A percentile compares a stretch with the other conserved stretches of the same genome.
These are phyloP conservation scores for Ascochyta rabiei DNA, from an alignment of 2,329 filamentous ascomycete genomes.

Conservation along the genomic window DNA sequence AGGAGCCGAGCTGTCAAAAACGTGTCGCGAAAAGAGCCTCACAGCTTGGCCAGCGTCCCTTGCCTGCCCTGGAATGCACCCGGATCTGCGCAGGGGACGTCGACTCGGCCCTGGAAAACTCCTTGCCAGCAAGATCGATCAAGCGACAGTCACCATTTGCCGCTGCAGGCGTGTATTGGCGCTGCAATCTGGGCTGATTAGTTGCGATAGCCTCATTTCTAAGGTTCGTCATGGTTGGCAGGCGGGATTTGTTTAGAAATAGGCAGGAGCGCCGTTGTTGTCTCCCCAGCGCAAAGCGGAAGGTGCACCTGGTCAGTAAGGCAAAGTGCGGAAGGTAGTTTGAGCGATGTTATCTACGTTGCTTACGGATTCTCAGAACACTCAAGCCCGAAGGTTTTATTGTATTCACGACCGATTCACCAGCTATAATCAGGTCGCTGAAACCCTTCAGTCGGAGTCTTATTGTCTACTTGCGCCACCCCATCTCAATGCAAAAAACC, in stretches of 20 bases:
- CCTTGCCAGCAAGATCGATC: neutral
- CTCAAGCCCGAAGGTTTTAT: no score
- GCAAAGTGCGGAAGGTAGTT: neutral
- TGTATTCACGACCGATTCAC: no score
- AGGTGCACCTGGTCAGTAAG: constrained; percentile 1
- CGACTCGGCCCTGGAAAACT: constrained; percentile 3
- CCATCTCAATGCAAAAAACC: no score
- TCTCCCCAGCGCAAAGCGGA: constrained; percentile 8
- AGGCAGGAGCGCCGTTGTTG: constrained; percentile 11
- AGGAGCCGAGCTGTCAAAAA: constrained; percentile 13
- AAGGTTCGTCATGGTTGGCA: neutral
- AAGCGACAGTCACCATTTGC: neutral
- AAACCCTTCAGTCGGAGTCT: no score
- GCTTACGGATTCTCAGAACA: no score
- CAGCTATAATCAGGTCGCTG: no score
- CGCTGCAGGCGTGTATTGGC: neutral
- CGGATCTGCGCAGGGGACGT: constrained; percentile 15
- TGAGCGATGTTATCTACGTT: no score
- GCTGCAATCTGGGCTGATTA: neutral
- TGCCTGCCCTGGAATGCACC: constrained; percentile 11
- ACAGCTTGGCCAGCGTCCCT: constrained; percentile 12
- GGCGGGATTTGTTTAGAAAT: constrained; percentile 6
- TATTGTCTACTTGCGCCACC: no score
- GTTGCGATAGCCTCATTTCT: neutral
- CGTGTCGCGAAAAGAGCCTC: constrained; percentile 12